Percentiles rank a stretch among this genome's conserved stretches.
phyloP scores from a whole-genome alignment of 306 rosid genomes.

The apple (Malus domestica) region ASM211411v1 NC_041804.1:3591501-3592000 shows the following conservation, averaged over 20 bases:
- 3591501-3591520: background rate
- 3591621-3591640: background rate
- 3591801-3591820: background rate
- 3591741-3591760: background rate
- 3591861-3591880: background rate
- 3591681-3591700: too few relatives aligned
- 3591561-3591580: background rate
- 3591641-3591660: background rate
- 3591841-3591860: background rate
- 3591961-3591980: constrained; percentile 54
- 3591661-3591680: background rate
- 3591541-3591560: background rate
- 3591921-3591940: background rate
- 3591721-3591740: background rate
- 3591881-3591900: background rate
- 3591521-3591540: background rate
- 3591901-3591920: too few relatives aligned
- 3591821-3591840: background rate
- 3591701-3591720: too few relatives aligned
- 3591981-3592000: constrained; percentile 29
- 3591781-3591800: background rate
- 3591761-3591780: background rate
- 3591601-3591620: background rate
- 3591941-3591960: constrained; percentile 60
- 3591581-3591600: background rate